These are phyloP conservation scores for Tephrocybe sp. DNA, from an alignment of 768 basidiomycete species.

Conservation along the genomic window DNA sequence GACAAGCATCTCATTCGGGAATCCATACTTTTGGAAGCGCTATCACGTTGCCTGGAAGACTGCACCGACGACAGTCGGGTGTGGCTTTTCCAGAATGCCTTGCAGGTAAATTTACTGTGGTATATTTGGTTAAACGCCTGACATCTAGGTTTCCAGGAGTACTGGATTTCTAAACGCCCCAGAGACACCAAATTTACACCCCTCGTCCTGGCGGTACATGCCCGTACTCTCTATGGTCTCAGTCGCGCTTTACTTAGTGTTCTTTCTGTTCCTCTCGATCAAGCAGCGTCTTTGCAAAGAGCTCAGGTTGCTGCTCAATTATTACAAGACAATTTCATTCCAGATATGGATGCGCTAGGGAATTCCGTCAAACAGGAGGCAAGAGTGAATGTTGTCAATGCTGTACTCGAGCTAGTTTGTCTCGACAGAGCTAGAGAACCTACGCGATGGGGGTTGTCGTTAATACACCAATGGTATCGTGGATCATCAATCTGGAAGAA, in stretches of 20 bases:
- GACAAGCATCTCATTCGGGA: conserved; percentile 30
- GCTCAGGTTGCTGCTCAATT: conserved; percentile 32
- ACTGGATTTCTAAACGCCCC: conserved; percentile 45
- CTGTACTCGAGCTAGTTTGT: conserved; percentile 40
- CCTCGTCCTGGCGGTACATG: conserved; percentile 43
- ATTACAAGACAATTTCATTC: conserved; percentile 45
- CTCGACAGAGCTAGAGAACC: conserved; percentile 25
- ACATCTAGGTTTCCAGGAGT: conserved; percentile 34
- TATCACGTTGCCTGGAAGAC: conserved; percentile 52
- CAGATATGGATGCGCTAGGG: conserved; percentile 42
- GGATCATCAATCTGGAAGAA: conserved; percentile 38
- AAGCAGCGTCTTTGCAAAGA: conserved; percentile 17
- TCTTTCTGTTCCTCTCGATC: conserved; percentile 19
- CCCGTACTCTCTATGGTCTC: conserved; percentile 41
- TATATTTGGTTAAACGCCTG: neutral
- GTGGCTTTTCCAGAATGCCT: conserved; percentile 46
- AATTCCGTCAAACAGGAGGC: conserved; percentile 28
- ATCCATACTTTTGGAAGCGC: conserved; percentile 41
- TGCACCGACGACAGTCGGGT: conserved; percentile 40
- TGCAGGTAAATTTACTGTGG: conserved; percentile 41
- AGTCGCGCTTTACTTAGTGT: conserved; percentile 22
- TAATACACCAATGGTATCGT: conserved; percentile 39
- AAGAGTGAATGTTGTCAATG: conserved; percentile 36
- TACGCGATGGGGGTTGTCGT: conserved; percentile 27
- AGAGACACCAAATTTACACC: conserved; percentile 35